Percentiles rank a stretch among this genome's conserved stretches.
These are phyloP conservation scores for Eucalyptus microcorys DNA, from an alignment of 345 rosid genomes.

Conservation along the genomic window DNA sequence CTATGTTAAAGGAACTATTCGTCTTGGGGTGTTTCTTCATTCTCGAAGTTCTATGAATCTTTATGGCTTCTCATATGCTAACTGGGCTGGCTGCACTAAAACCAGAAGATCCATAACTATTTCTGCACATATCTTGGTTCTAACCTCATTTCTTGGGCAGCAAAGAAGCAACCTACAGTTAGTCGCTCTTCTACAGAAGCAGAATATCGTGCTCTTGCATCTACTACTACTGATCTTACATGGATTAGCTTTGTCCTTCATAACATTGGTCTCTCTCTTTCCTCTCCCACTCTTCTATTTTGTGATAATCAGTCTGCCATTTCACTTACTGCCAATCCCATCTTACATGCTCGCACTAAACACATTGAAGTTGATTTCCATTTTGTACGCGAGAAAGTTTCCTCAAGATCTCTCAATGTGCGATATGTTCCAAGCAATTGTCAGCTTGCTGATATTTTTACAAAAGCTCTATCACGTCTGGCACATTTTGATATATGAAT, in stretches of 20 bases:
- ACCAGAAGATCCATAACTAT: background rate
- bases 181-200: background rate
- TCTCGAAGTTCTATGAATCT: background rate
- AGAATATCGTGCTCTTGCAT: background rate
- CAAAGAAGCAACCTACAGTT: background rate
- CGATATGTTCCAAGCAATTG: too few species aligned
- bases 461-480: accelerated
- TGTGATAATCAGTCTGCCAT: background rate
- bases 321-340: background rate
- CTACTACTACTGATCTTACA: background rate
- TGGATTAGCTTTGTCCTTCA: background rate
- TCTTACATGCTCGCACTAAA: too few species aligned
- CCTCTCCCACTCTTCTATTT: background rate
- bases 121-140: background rate
- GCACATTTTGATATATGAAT: accelerated
- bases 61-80: background rate
- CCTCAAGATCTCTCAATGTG: too few species aligned
- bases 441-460: background rate
- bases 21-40: background rate
- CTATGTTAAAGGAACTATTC: too few species aligned
- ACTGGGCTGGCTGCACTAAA: background rate
- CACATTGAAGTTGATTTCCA: too few species aligned
- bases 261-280: background rate
- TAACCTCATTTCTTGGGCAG: background rate
- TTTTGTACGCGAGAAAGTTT: too few species aligned